These are phyloP conservation scores for Phialemoniopsis sp. DNA, from an alignment of 2,329 filamentous ascomycete genomes.

Conservation along the genomic window DNA sequence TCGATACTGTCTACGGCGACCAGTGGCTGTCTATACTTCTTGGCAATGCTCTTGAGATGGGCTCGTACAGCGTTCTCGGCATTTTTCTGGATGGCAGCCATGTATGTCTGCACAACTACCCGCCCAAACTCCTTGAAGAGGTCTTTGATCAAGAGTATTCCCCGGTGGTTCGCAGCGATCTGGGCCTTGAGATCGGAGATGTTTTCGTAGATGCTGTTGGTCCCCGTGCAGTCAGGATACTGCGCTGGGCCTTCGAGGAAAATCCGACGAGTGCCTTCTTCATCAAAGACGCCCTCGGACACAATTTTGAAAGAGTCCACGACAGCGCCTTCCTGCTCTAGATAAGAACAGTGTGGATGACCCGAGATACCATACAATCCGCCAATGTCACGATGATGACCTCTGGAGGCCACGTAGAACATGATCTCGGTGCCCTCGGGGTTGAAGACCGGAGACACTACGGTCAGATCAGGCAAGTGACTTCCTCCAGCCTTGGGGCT, in stretches of 20 bases:
- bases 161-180: constrained; percentile 71
- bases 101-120: constrained; percentile 70
- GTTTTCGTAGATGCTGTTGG: constrained; percentile 67
- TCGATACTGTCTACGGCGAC: constrained; percentile 32
- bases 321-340: constrained; percentile 53
- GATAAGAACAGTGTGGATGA: constrained; percentile 61
- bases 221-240: constrained; percentile 65
- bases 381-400: constrained; percentile 43
- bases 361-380: constrained; percentile 71
- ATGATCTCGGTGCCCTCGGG: constrained; percentile 43
- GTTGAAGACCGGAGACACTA: constrained; percentile 29
- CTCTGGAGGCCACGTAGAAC: constrained; percentile 58
- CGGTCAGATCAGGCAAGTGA: constrained; percentile 32
- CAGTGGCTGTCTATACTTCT: constrained; percentile 42
- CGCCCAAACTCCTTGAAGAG: constrained; percentile 73
- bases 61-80: constrained; percentile 69
- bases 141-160: constrained; percentile 65
- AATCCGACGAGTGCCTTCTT: constrained; percentile 61
- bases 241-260: constrained; percentile 58
- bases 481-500: constrained; percentile 28
- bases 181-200: constrained; percentile 73
- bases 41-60: constrained; percentile 64
- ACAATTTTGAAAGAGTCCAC: constrained; percentile 59
- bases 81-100: constrained; percentile 73
- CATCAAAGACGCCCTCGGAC: constrained; percentile 64